These are phyloP conservation scores for Suillus americanus DNA, from an alignment of 768 basidiomycete species.

Conservation along the genomic window DNA sequence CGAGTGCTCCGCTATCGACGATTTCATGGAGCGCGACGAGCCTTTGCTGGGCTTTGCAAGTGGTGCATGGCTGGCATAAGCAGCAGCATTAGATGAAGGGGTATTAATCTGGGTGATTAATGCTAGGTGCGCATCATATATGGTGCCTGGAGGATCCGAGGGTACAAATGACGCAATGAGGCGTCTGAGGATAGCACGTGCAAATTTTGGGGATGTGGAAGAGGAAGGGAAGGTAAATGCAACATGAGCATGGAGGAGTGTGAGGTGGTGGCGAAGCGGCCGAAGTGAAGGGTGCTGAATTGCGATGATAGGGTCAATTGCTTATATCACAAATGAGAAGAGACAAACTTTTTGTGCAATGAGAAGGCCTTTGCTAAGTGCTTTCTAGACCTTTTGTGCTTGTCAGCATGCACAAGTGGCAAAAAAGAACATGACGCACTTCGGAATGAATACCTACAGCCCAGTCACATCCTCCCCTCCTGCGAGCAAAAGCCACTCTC, in stretches of 20 bases:
- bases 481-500: constrained; percentile 1
- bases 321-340: neutral
- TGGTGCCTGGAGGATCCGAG: constrained; percentile 49
- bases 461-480: neutral
- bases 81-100: constrained; percentile 4
- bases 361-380: constrained; percentile 2
- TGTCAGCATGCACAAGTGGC: constrained; percentile 7
- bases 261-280: constrained; percentile 56
- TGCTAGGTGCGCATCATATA: constrained; percentile 57
- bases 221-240: constrained; percentile 9
- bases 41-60: too few relatives aligned
- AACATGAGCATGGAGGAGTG: constrained; percentile 61
- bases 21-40: too few relatives aligned
- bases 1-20: too few relatives aligned
- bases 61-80: neutral
- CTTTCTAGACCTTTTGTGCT: neutral
- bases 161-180: constrained; percentile 13
- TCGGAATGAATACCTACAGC: neutral
- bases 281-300: constrained; percentile 64
- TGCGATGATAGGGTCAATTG: constrained; percentile 8
- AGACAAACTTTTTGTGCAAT: constrained; percentile 31
- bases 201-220: constrained; percentile 42
- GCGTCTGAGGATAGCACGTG: constrained; percentile 42
- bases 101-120: constrained; percentile 46
- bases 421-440: neutral